Conservation (phyloP, 768 basidiomycete genomes). For the Tricholoma matsutake region DNA sequence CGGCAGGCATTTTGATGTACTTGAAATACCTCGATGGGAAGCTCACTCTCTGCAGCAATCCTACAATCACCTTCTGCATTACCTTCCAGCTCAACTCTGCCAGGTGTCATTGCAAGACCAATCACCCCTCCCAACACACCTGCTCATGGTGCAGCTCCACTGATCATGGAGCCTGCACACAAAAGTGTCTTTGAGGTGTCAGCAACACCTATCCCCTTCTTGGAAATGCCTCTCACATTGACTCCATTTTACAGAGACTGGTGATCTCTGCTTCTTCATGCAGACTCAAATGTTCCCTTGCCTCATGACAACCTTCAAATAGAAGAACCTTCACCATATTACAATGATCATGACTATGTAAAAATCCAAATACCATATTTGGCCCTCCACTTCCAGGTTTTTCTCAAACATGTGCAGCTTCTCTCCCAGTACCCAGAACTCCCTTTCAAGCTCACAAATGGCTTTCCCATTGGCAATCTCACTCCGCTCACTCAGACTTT, state of each 20-base stretch:
- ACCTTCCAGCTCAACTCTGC: too few species aligned
- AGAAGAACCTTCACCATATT: conserved; percentile 4
- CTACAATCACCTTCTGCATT: too few species aligned
- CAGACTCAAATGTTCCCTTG: neutral
- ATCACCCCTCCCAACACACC: conserved; percentile 14
- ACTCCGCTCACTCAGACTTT: neutral
- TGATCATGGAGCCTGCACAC: conserved; percentile 15
- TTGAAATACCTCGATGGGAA: too few species aligned
- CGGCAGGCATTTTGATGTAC: too few species aligned
- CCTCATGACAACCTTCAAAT: conserved; percentile 4
- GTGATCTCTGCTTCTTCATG: too few species aligned
- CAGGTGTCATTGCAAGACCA: too few species aligned
- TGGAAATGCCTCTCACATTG: conserved; percentile 7
- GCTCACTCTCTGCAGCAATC: too few species aligned
- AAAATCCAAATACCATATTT: conserved; percentile 5
- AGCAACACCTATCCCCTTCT: neutral
- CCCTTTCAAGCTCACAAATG: neutral
- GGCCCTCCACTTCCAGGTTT: neutral
- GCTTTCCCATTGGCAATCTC: conserved; percentile 6
- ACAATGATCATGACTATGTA: conserved; percentile 4
- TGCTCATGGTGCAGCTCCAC: too few species aligned
- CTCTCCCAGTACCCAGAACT: neutral
- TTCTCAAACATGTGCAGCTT: conserved; percentile 1
- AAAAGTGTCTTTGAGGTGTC: too few species aligned
- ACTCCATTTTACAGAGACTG: conserved; percentile 5